Evolutionary conservation across 805 yeast species (phyloP).

Genomic region (Torulaspora franciscae): DNA sequence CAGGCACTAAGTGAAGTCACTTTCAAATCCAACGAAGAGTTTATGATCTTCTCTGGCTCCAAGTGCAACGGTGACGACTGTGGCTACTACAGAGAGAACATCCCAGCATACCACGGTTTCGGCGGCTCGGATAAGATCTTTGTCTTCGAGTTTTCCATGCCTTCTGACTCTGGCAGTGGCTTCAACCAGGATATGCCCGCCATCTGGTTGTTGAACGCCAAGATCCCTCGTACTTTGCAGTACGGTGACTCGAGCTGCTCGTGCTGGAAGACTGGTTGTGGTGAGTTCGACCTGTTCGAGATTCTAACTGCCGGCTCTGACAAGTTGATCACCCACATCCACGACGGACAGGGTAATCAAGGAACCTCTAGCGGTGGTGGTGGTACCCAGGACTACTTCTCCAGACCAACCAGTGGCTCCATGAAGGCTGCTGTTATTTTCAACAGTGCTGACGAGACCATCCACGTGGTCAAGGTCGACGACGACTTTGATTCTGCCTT

Average conservation of each 20-base stretch:
- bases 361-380: conserved; percentile 68
- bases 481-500: conserved; percentile 53
- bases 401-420: conserved; percentile 72
- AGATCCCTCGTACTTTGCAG: conserved; percentile 93
- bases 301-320: conserved; percentile 70
- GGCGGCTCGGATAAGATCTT: conserved; percentile 80
- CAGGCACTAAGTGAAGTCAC: conserved; percentile 64
- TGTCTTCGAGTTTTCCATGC: conserved; percentile 93
- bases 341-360: conserved; percentile 61
- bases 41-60: conserved; percentile 71
- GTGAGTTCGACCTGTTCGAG: conserved; percentile 95
- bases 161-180: conserved; percentile 49
- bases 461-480: conserved; percentile 59
- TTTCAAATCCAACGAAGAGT: conserved; percentile 70
- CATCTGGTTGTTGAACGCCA: conserved; percentile 90
- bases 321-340: conserved; percentile 75
- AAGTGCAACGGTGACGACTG: conserved; percentile 57
- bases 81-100: conserved; percentile 80
- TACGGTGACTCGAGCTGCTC: conserved; percentile 84
- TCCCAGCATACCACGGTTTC: conserved; percentile 94
- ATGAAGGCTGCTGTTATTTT: conserved; percentile 91
- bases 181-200: conserved; percentile 95
- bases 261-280: conserved; percentile 97
- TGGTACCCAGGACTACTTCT: conserved; percentile 81
- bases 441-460: conserved; percentile 40